Base-by-base conservation (phyloP, 257 asterid species). In the Scutellaria barbata region DNA sequence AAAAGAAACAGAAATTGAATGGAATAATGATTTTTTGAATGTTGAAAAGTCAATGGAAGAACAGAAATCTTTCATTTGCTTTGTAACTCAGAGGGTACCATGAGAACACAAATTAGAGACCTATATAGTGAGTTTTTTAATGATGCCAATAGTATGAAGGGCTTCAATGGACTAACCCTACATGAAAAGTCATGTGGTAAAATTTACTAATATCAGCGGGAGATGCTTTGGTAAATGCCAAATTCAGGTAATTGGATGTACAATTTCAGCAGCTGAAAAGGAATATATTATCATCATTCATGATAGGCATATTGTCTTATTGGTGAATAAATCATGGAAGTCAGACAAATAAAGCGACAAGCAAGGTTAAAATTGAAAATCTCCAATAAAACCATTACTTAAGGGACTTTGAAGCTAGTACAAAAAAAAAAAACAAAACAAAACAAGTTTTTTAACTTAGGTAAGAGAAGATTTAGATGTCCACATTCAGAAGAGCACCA, bases 301-400 rank as follows among this genome's bases (percentile, higher is more conserved):
- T 9, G 2, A 59, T 13, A 41, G 52, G 33, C 8, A 20, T 61
- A n/a, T 12, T 18, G 33, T 60, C 45, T 71, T 9, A 18, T 10
- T 37, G 11, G 46, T 12, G 35, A 41, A n/a, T n/a, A n/a, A n/a
- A n/a, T n/a, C 39, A n/a, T 13, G 42, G 37, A 51, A 73, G 57
- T 62, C 35, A 3, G 54, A 16, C 55, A 18, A 22, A 39, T 30
- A 25, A 55, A 41, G 22, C 10, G 72, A 41, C 40, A 7, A 56
- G 47, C 37, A 10, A 47, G 45, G 7, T 4, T 20, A 50, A 39
- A 20, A 42, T 62, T 61, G 42, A 48, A 35, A 60, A 66, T 42
- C 30, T 25, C 58, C 43, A 40, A 64, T 12, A 51, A 64, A 43
- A 6, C 30, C 57, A 72, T 40, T 51, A 62, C 3, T 51, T 51